Percentiles rank a stretch among this genome's conserved stretches.
Conservation (phyloP, 805 yeast genomes). For the Suhomyces canberraensis region DNA sequence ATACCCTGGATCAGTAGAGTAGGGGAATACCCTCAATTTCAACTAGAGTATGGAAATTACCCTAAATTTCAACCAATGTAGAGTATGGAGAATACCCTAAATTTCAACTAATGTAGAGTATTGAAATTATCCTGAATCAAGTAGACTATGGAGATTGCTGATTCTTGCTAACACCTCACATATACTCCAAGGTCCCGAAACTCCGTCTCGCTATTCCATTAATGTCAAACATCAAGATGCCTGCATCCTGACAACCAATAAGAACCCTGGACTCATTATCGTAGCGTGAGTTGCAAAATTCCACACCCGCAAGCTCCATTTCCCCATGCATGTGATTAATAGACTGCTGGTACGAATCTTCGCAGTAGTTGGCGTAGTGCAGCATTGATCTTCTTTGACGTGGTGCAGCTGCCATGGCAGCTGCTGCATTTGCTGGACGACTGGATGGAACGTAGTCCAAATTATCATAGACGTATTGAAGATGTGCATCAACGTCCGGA, state of each 20-base stretch:
- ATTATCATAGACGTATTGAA: conserved; percentile 24
- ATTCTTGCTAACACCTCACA: too few species aligned
- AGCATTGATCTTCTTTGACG: neutral
- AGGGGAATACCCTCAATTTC: too few species aligned
- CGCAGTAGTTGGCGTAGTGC: conserved; percentile 11
- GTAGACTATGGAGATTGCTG: too few species aligned
- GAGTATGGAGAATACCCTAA: too few species aligned
- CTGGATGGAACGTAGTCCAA: conserved; percentile 6
- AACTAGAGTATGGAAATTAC: too few species aligned
- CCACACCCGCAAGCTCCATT: conserved; percentile 42
- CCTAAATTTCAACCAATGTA: too few species aligned
- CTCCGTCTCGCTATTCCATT: conserved; percentile 63
- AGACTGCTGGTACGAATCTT: conserved; percentile 30
- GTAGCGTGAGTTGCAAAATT: conserved; percentile 21
- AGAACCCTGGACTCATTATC: conserved; percentile 24
- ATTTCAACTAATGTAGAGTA: too few species aligned
- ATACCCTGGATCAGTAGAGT: too few species aligned
- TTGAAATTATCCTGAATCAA: too few species aligned
- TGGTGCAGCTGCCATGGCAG: neutral
- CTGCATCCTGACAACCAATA: conserved; percentile 51
- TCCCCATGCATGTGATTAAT: conserved; percentile 40
- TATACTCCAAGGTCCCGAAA: conserved; percentile 51
- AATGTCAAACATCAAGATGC: conserved; percentile 67
- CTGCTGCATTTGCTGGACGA: conserved; percentile 13
- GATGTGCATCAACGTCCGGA: conserved; percentile 7